Base-by-base conservation (phyloP, 495 filamentous ascomycete genomes). In the Lineolata rhizophorae region DNA sequence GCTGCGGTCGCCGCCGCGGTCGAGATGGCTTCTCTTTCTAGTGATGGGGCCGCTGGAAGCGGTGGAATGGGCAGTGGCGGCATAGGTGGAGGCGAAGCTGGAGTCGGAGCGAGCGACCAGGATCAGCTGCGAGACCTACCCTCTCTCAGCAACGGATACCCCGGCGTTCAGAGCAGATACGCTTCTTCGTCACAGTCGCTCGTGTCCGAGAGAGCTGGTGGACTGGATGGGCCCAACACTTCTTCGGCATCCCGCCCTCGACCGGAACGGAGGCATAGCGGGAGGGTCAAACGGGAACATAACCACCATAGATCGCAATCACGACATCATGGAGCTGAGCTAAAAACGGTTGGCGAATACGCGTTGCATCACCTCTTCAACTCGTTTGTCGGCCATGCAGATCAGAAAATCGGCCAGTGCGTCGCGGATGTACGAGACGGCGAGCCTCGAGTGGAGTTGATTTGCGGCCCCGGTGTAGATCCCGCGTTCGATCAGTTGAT, bases 281-380 rank as follows among this genome's bases (percentile, higher is more conserved):
- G 62, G 1, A 76, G 64, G 45, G 47, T 57, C 30, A 67, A 70
- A 41, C 65, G 73, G 34, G 76, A 78, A 30, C 72, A 78, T 46
- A 58, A 65, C 18, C 83, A 80, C 42, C 69, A 79, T 42, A 78
- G 73, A 38, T 83, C 81, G 8, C 77, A 85, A 46, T 91, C 83
- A 18, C 77, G 76, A 25, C 29, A 72, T 39, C 65, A 72, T 45
- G 60, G 63, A 44, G 64, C 69, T 20, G 77, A 91, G 43, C 62
- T 68, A 37, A 92, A 83, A 54, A 92, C 81, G 0, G 82, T 91
- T 30, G 85, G 82, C 29, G 87, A 97, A 59, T 94, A 92, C 64
- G 84, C 90, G 16, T 58, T 95, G 34, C 85, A 95, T 54, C 85
- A 93, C 44, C 58, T 97, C 20, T 93, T 97, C 54, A 93, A 84